Base-by-base conservation (phyloP, 2,329 filamentous ascomycete genomes). In the Neofusicoccum parvum region DNA sequence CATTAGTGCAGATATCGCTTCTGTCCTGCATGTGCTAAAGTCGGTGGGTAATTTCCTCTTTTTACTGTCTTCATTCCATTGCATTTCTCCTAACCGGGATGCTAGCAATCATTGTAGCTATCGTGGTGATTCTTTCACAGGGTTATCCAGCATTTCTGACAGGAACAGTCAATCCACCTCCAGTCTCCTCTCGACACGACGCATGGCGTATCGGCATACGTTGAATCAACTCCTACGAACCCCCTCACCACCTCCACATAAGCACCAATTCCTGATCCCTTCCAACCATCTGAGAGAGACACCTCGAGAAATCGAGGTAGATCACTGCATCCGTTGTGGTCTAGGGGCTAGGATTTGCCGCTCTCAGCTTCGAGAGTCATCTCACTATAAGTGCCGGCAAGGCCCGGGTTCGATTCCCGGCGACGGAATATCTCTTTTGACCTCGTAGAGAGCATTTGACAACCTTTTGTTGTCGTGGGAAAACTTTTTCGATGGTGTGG, bases 331-430 rank as follows among this genome's bases (percentile, higher is more conserved):
- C 67, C 67, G 67, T 66, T 66, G 65, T 68, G 67, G 67, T 68
- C 67, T 68, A 73, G 73, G 72, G 73, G 73, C 73, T 75, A 75
- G 73, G 73, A 75, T 75, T 73, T 73, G 72, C 69, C 73, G 73
- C 73, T 75, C 73, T 75, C 72, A 74, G 68, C 17, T 36, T 58
- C 23, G 56, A 60, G 43, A 37, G 43, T 37, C 17, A 20, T 48
- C 56, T 48, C 41, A 48, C 56, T 48, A 23, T 37, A 60, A 60
- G 72, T 70, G 72, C 72, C 72, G 72, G 70, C 72, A 74, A 74
- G 72, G 72, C 72, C 72, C 72, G 72, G 72, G 72, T 74, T 73
- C 73, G 69, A 74, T 74, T 74, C 73, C 72, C 72, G 70, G 73
- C 72, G 71, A 72, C 72, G 72, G 72, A 74, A 74, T 36, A n/a